Evolutionary conservation across 2,329 filamentous ascomycete species (phyloP).

Genomic region (Pyrenochaeta sp.): DNA sequence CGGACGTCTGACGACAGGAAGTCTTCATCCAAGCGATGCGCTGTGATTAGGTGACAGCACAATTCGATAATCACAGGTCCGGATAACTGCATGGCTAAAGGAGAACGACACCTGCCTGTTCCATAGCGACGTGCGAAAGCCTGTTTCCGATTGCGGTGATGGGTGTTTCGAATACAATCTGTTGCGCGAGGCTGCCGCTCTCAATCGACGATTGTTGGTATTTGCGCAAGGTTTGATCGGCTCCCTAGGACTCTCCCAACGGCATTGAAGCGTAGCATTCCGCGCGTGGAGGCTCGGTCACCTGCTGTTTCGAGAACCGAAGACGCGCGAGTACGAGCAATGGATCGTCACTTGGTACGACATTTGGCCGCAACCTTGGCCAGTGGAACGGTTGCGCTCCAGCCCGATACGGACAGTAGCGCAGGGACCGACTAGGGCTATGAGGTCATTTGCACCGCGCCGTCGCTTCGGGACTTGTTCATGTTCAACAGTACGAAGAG

Average conservation of each 20-base stretch:
- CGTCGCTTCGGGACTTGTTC: background rate
- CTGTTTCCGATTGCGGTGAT: constrained; percentile 7
- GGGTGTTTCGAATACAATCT: background rate
- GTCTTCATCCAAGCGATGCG: constrained; percentile 3
- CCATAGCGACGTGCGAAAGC: constrained; percentile 7
- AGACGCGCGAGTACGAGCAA: background rate
- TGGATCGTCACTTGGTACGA: constrained; percentile 1
- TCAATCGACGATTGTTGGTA: too few relatives aligned
- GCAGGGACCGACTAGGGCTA: background rate
- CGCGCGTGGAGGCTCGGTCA: background rate
- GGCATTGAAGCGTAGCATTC: background rate
- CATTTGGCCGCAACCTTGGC: background rate
- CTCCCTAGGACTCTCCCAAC: background rate
- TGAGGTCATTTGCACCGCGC: constrained; percentile 3
- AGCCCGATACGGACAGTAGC: background rate
- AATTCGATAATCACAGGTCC: constrained; percentile 8
- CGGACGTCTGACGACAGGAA: background rate
- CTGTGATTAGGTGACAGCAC: background rate
- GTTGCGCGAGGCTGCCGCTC: background rate
- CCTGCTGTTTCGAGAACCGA: background rate
- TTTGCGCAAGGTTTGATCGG: background rate
- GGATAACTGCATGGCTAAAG: constrained; percentile 18
- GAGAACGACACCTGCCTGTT: constrained; percentile 1
- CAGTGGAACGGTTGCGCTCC: background rate
- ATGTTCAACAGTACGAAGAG: background rate